Conservation (phyloP, 106 monocot genomes). For the Iris macrosiphon region DNA sequence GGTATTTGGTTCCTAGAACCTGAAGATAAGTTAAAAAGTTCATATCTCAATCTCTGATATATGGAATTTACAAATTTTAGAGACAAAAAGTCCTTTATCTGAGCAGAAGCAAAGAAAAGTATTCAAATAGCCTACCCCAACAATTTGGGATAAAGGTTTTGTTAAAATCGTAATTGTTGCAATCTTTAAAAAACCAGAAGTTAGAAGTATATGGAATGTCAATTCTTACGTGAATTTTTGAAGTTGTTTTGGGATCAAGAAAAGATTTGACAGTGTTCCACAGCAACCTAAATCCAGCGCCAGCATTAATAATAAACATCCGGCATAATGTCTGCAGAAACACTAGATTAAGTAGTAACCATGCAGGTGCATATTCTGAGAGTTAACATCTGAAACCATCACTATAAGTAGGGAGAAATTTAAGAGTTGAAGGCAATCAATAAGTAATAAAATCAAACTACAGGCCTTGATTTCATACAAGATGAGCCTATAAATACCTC, state of each 20-base stretch:
- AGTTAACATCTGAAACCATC: background rate
- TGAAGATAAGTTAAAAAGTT: slow-evolving; percentile 15
- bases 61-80: too few species aligned
- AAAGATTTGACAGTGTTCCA: slow-evolving; percentile 54
- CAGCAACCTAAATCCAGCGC: slow-evolving; percentile 42
- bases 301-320: slow-evolving; percentile 67
- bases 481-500: slow-evolving; percentile 26
- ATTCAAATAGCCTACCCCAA: slow-evolving; percentile 3
- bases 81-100: background rate
- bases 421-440: background rate
- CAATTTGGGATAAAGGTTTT: too few species aligned
- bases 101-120: slow-evolving; percentile 2
- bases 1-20: slow-evolving; percentile 54
- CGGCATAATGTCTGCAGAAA: slow-evolving; percentile 28
- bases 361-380: slow-evolving; percentile 1
- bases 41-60: too few species aligned
- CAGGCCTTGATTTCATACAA: too few species aligned
- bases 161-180: too few species aligned
- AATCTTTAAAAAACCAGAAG: too few species aligned
- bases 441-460: background rate
- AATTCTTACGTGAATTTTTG: slow-evolving; percentile 60
- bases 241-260: slow-evolving; percentile 55
- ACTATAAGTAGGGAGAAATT: background rate
- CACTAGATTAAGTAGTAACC: too few species aligned
- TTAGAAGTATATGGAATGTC: too few species aligned